Conservation (phyloP, 1,139 yeast genomes). For the Lodderomyces jiufengensis region DNA sequence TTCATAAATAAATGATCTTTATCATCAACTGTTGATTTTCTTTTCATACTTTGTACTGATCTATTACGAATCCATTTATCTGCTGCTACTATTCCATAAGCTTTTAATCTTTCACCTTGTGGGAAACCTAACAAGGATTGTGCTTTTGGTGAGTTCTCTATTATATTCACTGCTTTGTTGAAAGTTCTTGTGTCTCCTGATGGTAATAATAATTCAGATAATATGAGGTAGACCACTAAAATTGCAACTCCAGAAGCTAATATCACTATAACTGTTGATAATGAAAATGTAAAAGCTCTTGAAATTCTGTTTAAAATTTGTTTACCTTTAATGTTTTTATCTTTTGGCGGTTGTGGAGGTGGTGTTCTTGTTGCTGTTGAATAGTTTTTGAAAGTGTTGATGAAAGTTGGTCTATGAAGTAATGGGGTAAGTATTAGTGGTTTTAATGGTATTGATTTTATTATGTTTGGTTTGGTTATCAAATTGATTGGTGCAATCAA, state of each 20-base stretch:
- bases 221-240: constrained; percentile 70
- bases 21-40: constrained; percentile 59
- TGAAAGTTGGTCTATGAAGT: not conserved
- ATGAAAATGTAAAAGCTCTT: constrained; percentile 57
- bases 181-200: constrained; percentile 89
- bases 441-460: not conserved
- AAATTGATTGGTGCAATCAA: constrained; percentile 1
- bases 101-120: constrained; percentile 63
- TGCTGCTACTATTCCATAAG: constrained; percentile 71
- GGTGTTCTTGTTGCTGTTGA: constrained; percentile 25
- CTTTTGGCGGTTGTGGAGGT: constrained; percentile 35
- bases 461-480: constrained; percentile 2
- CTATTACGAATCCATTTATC: constrained; percentile 87
- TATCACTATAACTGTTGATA: constrained; percentile 57
- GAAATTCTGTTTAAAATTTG: constrained; percentile 38
- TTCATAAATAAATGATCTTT: constrained; percentile 79
- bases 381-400: constrained; percentile 3
- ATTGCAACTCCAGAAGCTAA: constrained; percentile 68
- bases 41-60: constrained; percentile 61
- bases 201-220: constrained; percentile 78
- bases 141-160: constrained; percentile 64
- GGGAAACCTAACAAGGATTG: constrained; percentile 54
- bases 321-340: constrained; percentile 41
- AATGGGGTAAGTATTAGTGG: not conserved
- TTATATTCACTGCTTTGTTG: constrained; percentile 75